phyloP scores from a whole-genome alignment of 75 land plant species.

The Picea sitchensis region DNA sequence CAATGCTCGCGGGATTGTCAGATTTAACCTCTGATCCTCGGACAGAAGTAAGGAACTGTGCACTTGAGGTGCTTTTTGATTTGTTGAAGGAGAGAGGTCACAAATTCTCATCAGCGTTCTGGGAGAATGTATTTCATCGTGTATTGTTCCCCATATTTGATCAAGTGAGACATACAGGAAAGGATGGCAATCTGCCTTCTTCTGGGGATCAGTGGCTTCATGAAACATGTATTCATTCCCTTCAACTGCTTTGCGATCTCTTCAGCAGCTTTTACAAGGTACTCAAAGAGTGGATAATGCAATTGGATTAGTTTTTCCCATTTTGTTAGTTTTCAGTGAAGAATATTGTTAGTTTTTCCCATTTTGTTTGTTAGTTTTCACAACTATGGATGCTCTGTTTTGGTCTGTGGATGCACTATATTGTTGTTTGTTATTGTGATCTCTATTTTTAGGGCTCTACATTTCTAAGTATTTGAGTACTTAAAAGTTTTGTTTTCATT shows the following conservation, averaged over 20 bases:
- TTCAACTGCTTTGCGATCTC: slow-evolving; percentile 92
- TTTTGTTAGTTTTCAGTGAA: not conserved
- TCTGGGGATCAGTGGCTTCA: slow-evolving; percentile 76
- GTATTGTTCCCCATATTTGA: slow-evolving; percentile 96
- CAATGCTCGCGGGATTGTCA: slow-evolving; percentile 95
- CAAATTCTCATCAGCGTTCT: slow-evolving; percentile 80
- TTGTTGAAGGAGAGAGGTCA: slow-evolving; percentile 90
- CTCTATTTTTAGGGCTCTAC: not conserved
- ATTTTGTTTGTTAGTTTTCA: not conserved
- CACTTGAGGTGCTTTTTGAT: slow-evolving; percentile 95
- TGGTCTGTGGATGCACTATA: not conserved
- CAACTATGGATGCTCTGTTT: not conserved
- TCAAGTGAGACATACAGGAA: slow-evolving; percentile 75
- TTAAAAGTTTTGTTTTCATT: not conserved
- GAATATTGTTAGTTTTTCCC: not conserved
- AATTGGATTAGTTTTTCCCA: not conserved
- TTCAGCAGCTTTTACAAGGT: slow-evolving; percentile 94
- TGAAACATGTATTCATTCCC: slow-evolving; percentile 89
- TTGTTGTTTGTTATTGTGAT: not conserved
- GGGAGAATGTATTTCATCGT: slow-evolving; percentile 94
- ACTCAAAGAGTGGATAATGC: not conserved
- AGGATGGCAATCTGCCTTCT: slow-evolving; percentile 38
- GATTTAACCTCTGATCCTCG: slow-evolving; percentile 93
- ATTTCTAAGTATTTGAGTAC: not conserved
- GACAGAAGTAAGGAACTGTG: slow-evolving; percentile 90